Evolutionary conservation across 257 asterid species (phyloP).

Genomic region (Solanum piurae): DNA sequence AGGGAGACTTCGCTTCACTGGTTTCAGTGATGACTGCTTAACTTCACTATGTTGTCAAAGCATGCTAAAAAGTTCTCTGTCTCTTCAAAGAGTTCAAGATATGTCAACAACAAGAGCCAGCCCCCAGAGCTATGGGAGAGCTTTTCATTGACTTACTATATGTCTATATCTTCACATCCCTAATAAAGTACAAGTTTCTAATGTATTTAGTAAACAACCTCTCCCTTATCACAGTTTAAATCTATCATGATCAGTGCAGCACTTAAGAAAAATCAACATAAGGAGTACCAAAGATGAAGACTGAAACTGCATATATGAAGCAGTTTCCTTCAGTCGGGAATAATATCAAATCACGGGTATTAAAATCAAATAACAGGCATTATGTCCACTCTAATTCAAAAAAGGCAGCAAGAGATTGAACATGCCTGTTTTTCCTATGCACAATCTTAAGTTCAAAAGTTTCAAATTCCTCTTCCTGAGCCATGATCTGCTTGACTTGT

Average conservation of each 20-base stretch:
- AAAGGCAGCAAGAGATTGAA: neutral
- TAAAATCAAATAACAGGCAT: neutral
- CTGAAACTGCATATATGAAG: neutral
- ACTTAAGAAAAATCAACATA: neutral
- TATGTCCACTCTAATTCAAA: neutral
- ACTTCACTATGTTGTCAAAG: neutral
- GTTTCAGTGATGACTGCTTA: neutral
- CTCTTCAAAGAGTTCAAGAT: neutral
- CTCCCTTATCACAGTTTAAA: neutral
- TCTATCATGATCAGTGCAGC: neutral
- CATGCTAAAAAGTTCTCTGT: neutral
- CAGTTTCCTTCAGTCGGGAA: neutral
- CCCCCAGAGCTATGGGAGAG: neutral
- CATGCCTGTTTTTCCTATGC: slow-evolving; percentile 24
- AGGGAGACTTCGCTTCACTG: neutral
- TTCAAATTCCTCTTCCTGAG: slow-evolving; percentile 25
- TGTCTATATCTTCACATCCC: neutral
- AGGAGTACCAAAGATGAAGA: neutral
- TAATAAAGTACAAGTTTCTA: neutral
- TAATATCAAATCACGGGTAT: neutral
- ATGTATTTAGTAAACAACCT: neutral
- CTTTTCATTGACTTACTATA: neutral
- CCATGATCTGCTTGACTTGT: slow-evolving; percentile 21
- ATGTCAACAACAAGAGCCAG: neutral
- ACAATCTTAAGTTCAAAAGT: slow-evolving; percentile 21